A percentile compares a stretch with the other conserved stretches of the same genome.
phyloP scores from a whole-genome alignment of 148 eudicot species.

The Suaeda aralocaspica region DNA sequence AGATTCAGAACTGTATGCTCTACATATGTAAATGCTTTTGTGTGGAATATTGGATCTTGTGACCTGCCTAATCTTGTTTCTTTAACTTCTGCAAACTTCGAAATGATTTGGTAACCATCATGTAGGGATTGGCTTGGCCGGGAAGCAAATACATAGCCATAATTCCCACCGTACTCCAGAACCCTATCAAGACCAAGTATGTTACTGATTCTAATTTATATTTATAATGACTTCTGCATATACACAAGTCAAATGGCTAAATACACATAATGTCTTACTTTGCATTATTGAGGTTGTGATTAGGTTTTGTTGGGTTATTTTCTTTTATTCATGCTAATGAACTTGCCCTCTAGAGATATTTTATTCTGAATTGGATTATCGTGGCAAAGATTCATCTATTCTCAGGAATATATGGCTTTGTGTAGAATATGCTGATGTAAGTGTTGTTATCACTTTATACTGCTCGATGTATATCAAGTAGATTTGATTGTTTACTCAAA shows the following conservation, averaged over 20 bases:
- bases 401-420: too few species aligned
- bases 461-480: too few species aligned
- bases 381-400: too few species aligned
- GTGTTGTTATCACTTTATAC: too few species aligned
- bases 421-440: too few species aligned
- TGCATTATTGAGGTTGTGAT: not conserved
- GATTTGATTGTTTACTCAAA: too few species aligned
- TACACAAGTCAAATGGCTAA: not conserved
- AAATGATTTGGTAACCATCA: not conserved
- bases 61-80: too few species aligned
- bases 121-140: conserved; percentile 87
- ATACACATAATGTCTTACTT: not conserved
- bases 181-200: conserved; percentile 59
- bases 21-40: too few species aligned
- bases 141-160: conserved; percentile 81
- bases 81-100: not conserved
- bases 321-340: not conserved
- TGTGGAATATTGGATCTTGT: too few species aligned
- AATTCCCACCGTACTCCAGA: conserved; percentile 83
- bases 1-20: too few species aligned
- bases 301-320: not conserved
- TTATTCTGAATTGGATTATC: not conserved
- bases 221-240: not conserved
- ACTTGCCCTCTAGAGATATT: not conserved
- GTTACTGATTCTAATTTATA: conserved; percentile 12